These are phyloP conservation scores for Panicum hallii DNA, from an alignment of 202 grass and related monocot species.

Conservation along the genomic window DNA sequence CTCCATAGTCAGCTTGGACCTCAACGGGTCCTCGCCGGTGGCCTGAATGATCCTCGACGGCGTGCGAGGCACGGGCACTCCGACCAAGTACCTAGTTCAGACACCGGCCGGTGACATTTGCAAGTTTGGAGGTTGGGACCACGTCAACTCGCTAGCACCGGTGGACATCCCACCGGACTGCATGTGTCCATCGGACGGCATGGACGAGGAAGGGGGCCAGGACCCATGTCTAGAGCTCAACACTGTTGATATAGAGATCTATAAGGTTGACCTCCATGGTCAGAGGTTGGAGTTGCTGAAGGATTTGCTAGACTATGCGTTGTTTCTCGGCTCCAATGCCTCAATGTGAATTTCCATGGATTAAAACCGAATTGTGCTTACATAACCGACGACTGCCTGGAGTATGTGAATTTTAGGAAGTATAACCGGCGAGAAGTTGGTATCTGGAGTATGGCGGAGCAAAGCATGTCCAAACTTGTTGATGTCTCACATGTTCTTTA, in stretches of 20 bases:
- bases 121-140: background rate
- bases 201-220: background rate
- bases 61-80: accelerated
- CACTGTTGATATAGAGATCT: background rate
- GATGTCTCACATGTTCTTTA: background rate
- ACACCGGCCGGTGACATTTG: slow-evolving; percentile 17
- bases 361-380: background rate
- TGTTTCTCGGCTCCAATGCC: slow-evolving; percentile 14
- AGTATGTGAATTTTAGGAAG: background rate
- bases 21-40: background rate
- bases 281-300: background rate
- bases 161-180: background rate
- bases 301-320: background rate
- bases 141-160: background rate
- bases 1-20: slow-evolving; percentile 26
- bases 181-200: too few species aligned
- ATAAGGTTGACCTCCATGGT: background rate
- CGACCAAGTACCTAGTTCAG: background rate
- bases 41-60: accelerated
- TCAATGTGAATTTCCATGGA: background rate
- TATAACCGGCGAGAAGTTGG: background rate
- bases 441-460: background rate
- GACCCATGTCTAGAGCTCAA: background rate
- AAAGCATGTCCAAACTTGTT: background rate
- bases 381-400: background rate